A percentile compares a stretch with the other conserved stretches of the same genome.
phyloP scores from a whole-genome alignment of 1,284 basidiomycete genomes.

The Apiotrichum gracile region DNA sequence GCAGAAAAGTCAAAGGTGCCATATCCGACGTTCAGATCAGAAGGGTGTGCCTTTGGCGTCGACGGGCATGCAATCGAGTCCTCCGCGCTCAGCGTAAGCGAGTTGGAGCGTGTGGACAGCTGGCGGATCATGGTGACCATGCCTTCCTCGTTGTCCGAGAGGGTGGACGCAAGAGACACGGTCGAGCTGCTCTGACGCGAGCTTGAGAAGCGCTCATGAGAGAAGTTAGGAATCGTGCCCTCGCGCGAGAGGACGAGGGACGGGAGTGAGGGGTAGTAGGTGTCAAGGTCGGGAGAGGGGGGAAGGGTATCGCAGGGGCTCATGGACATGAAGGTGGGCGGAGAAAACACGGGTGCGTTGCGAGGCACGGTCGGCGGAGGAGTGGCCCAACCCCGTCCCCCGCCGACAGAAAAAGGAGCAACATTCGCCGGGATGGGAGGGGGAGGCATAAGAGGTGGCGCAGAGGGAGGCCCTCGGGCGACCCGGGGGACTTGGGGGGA shows the following conservation, averaged over 20 bases:
- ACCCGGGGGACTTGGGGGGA: not conserved
- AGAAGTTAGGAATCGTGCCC: slow-evolving; percentile 21
- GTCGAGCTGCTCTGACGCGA: slow-evolving; percentile 8
- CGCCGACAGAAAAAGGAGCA: not conserved
- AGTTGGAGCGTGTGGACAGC: slow-evolving; percentile 11
- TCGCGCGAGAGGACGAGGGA: slow-evolving; percentile 34
- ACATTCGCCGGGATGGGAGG: not conserved
- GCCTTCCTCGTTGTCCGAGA: slow-evolving; percentile 37
- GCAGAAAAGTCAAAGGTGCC: slow-evolving; percentile 15
- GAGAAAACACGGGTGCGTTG: not conserved
- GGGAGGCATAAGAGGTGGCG: not conserved
- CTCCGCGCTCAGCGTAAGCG: not conserved
- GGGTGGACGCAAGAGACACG: slow-evolving; percentile 26
- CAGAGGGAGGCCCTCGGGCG: not conserved
- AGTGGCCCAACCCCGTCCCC: not conserved
- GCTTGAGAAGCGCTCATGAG: too few relatives aligned
- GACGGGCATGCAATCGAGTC: not conserved
- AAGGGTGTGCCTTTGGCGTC: not conserved
- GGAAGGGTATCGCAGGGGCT: slow-evolving; percentile 7
- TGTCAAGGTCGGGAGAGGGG: slow-evolving; percentile 17
- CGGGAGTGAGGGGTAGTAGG: slow-evolving; percentile 34
- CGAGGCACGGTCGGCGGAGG: not conserved
- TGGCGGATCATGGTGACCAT: slow-evolving; percentile 34
- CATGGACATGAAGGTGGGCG: not conserved
- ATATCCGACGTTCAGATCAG: slow-evolving; percentile 13